phyloP scores from a whole-genome alignment of 768 basidiomycete species.

The Lyophyllum shimeji region DNA sequence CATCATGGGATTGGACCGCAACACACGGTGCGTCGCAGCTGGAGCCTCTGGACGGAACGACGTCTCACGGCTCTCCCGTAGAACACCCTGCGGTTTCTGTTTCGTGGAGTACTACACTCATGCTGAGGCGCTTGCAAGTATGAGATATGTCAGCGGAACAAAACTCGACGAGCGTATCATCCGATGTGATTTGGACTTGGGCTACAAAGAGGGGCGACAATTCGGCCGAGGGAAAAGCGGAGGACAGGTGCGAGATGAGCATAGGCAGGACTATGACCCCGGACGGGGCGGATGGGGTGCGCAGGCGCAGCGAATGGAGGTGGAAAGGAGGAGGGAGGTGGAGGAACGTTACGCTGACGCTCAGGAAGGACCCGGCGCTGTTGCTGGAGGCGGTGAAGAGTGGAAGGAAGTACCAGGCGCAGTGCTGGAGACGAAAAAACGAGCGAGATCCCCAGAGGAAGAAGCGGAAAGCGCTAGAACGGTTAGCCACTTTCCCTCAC shows the following conservation, averaged over 20 bases:
- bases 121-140: conserved; percentile 85
- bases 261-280: conserved; percentile 94
- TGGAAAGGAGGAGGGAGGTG: conserved; percentile 75
- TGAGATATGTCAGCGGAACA: conserved; percentile 95
- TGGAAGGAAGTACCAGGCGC: conserved; percentile 70
- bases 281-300: conserved; percentile 96
- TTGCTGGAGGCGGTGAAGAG: conserved; percentile 82
- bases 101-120: conserved; percentile 97
- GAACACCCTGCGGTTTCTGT: conserved; percentile 93
- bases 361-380: conserved; percentile 75
- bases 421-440: conserved; percentile 47
- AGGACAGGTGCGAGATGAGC: conserved; percentile 96
- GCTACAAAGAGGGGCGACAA: conserved; percentile 95
- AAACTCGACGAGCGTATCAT: conserved; percentile 99
- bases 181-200: conserved; percentile 94
- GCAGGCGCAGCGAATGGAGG: conserved; percentile 71
- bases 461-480: conserved; percentile 59
- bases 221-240: conserved; percentile 98
- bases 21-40: conserved; percentile 60
- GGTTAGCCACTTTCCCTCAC: conserved; percentile 38
- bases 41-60: conserved; percentile 1
- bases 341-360: conserved; percentile 87
- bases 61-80: conserved; percentile 28
- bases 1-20: conserved; percentile 92
- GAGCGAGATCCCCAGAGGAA: conserved; percentile 77